Evolutionary conservation across 1,139 yeast genomes (phyloP).

Genomic region (Wickerhamomyces sp.): DNA sequence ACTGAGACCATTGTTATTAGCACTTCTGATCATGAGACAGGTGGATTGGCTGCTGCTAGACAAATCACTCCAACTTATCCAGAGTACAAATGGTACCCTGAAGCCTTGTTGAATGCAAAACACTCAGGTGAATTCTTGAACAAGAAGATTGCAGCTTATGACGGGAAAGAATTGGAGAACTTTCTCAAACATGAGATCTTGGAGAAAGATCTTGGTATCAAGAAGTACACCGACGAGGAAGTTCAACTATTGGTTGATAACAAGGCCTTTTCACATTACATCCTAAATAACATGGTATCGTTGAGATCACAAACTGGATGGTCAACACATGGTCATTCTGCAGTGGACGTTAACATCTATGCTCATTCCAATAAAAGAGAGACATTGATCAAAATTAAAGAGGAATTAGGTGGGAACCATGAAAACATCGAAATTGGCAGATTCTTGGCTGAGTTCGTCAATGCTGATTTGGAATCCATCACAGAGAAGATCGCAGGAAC

Average conservation of each 20-base stretch:
- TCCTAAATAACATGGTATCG: constrained; percentile 57
- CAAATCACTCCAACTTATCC: constrained; percentile 59
- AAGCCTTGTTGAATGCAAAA: constrained; percentile 54
- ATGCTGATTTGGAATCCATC: constrained; percentile 45
- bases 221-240: constrained; percentile 47
- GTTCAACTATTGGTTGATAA: constrained; percentile 29
- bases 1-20: constrained; percentile 70
- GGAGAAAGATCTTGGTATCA: constrained; percentile 54
- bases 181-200: constrained; percentile 49
- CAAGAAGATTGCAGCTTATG: constrained; percentile 29
- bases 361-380: constrained; percentile 54
- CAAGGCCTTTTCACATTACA: constrained; percentile 29
- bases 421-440: constrained; percentile 81
- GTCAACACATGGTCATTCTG: constrained; percentile 88
- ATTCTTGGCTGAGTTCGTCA: constrained; percentile 57
- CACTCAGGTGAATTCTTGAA: constrained; percentile 71
- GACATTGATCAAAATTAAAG: constrained; percentile 36
- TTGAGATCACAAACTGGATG: constrained; percentile 74
- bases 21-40: constrained; percentile 90
- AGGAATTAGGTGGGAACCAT: constrained; percentile 64
- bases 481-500: constrained; percentile 44
- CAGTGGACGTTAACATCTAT: constrained; percentile 84
- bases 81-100: constrained; percentile 75
- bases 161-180: constrained; percentile 30
- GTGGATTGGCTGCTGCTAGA: constrained; percentile 75